Base-by-base conservation (phyloP, 345 rosid species). In the Citrus cavaleriei region DNA sequence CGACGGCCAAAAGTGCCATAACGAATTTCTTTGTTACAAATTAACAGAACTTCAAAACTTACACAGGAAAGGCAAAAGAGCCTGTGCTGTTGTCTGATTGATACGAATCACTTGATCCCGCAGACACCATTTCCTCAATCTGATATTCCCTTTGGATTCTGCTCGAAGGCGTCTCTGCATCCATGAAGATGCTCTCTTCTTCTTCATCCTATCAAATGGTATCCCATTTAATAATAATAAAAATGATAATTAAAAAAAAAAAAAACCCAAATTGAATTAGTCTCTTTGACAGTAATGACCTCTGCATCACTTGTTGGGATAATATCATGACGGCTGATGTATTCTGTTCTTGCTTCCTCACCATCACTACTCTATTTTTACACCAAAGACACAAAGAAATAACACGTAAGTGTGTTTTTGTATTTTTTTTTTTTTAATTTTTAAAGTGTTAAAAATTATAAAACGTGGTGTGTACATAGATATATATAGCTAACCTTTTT, bases 61-160 rank as follows among this genome's bases (percentile, higher is more conserved):
- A 93, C 95, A 83, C 83, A 5, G 98, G 98, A 81, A 93, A 91
- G 35, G 94, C 88, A 77, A 93, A 93, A 1, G 98, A 93, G 18
- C 84, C 90, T 7, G 85, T 73, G 82, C 93, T 87, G 79, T 86
- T 84, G 24, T 89, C 89, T 5, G 95, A 93, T 58, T 78, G 80
- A 70, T 83, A 83, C 0, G 93, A 89, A 66, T 85, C 89, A 28
- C 87, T 87, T 12, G 91, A 89, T 77, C 81, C 86, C 6, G 42
- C 82, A 10, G 90, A 88, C 12, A 78, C 78, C 13, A 77, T 65
- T 46, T 64, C 49, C 1, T 54, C 58, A 54, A 18, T 54, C 58
- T 62, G 49, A 1, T 75, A 62, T 58, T 73, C 82, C 67, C n/a
- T 63, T 27, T 63, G 60, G 13, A 68, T 80, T 34, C 51, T 78